Evolutionary conservation across 345 rosid species (phyloP).

Genomic region (Gossypium rotundifolium): DNA sequence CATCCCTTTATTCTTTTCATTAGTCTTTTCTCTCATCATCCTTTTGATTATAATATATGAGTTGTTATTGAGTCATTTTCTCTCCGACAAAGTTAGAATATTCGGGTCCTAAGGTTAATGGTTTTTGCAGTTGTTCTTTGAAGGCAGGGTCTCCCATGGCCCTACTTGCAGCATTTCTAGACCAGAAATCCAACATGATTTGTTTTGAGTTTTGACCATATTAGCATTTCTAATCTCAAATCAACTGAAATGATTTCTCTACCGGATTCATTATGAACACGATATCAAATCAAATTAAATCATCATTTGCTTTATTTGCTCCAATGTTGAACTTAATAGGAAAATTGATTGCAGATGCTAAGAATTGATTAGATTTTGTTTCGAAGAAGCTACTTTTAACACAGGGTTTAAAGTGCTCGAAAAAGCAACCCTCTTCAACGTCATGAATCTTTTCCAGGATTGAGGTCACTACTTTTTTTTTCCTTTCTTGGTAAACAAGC

Average conservation of each 20-base stretch:
- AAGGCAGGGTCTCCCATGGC: conserved; percentile 11
- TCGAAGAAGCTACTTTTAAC: conserved; percentile 13
- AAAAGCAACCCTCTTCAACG: background rate
- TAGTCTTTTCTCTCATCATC: conserved; percentile 18
- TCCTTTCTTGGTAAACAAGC: background rate
- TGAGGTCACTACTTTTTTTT: conserved; percentile 5
- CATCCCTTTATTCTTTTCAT: conserved; percentile 22
- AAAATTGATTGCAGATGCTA: no score
- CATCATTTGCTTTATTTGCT: background rate
- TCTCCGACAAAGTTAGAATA: conserved; percentile 3
- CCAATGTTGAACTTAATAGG: no score
- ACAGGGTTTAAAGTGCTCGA: conserved; percentile 16
- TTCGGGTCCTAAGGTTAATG: conserved; percentile 20
- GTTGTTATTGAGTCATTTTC: conserved; percentile 26
- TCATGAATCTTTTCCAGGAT: conserved; percentile 12
- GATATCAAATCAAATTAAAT: conserved; percentile 21
- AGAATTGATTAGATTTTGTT: no score
- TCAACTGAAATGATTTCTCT: conserved; percentile 7
- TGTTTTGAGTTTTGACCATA: conserved; percentile 31
- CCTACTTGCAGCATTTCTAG: conserved; percentile 15
- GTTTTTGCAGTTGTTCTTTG: conserved; percentile 14
- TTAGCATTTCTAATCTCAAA: conserved; percentile 9
- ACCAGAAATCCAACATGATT: conserved; percentile 12
- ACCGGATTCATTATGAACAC: conserved; percentile 14
- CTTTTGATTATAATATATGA: conserved; percentile 11